Evolutionary conservation across 192 early-diverging fungal species (phyloP).

Genomic region (Umbelopsis sp.): DNA sequence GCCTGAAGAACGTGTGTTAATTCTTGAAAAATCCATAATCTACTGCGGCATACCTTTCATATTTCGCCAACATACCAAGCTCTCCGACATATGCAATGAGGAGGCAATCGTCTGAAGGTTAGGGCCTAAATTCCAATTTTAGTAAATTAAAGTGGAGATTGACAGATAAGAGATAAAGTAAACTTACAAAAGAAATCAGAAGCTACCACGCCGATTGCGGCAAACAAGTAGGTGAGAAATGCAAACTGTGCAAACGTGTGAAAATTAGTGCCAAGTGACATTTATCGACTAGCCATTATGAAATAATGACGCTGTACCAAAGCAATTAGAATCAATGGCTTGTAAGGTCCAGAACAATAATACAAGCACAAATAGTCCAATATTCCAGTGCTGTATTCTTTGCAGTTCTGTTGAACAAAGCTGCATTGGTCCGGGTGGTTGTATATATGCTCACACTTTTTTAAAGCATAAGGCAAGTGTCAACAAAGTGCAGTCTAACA

Average conservation of each 20-base stretch:
- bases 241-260: slow-evolving; percentile 24
- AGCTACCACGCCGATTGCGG: slow-evolving; percentile 69
- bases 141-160: no score
- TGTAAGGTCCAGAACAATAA: slow-evolving; percentile 47
- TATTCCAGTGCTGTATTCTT: slow-evolving; percentile 58
- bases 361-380: slow-evolving; percentile 55
- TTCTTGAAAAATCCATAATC: neutral
- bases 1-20: slow-evolving; percentile 42
- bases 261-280: slow-evolving; percentile 6
- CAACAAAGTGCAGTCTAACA: neutral
- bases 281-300: neutral
- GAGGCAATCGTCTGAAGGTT: slow-evolving; percentile 80
- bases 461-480: neutral
- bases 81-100: slow-evolving; percentile 78
- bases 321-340: slow-evolving; percentile 31
- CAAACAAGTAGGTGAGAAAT: slow-evolving; percentile 66
- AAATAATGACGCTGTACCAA: slow-evolving; percentile 40
- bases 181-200: slow-evolving; percentile 75
- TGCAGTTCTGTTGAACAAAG: slow-evolving; percentile 63
- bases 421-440: slow-evolving; percentile 52
- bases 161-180: neutral
- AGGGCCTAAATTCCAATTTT: slow-evolving; percentile 47
- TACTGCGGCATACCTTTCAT: neutral
- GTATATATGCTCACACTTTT: slow-evolving; percentile 53
- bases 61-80: slow-evolving; percentile 51